These are phyloP conservation scores for Talaromyces borbonicus DNA, from an alignment of 495 filamentous ascomycete species.

Conservation along the genomic window DNA sequence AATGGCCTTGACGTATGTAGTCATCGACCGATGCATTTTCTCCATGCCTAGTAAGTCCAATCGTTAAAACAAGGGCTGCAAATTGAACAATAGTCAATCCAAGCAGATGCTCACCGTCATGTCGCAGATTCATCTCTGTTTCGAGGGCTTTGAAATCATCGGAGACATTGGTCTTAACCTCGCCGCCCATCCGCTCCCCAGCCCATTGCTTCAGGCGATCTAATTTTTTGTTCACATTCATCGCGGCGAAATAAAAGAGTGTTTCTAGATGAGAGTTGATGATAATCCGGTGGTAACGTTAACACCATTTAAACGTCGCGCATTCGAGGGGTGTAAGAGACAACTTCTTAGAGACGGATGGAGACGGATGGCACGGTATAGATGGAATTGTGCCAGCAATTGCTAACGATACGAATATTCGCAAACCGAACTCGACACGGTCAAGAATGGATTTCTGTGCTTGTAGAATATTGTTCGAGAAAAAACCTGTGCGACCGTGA, in stretches of 20 bases:
- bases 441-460: no score
- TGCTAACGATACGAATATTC: no score
- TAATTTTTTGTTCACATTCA: conserved; percentile 95
- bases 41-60: conserved; percentile 63
- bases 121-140: conserved; percentile 81
- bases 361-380: no score
- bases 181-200: conserved; percentile 91
- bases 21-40: conserved; percentile 83
- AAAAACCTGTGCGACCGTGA: no score
- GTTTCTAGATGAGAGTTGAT: neutral
- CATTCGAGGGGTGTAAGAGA: no score
- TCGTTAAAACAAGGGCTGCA: neutral
- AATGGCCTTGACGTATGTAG: conserved; percentile 78
- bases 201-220: conserved; percentile 98
- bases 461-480: no score
- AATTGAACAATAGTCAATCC: neutral
- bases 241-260: conserved; percentile 17
- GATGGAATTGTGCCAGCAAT: no score
- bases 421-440: no score
- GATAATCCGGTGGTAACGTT: no score
- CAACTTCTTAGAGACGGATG: no score
- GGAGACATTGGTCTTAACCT: conserved; percentile 77
- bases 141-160: conserved; percentile 94
- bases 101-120: conserved; percentile 57
- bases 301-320: no score